Evolutionary conservation across 2,329 filamentous ascomycete genomes (phyloP).

Genomic region (Fusarium heterosporum): DNA sequence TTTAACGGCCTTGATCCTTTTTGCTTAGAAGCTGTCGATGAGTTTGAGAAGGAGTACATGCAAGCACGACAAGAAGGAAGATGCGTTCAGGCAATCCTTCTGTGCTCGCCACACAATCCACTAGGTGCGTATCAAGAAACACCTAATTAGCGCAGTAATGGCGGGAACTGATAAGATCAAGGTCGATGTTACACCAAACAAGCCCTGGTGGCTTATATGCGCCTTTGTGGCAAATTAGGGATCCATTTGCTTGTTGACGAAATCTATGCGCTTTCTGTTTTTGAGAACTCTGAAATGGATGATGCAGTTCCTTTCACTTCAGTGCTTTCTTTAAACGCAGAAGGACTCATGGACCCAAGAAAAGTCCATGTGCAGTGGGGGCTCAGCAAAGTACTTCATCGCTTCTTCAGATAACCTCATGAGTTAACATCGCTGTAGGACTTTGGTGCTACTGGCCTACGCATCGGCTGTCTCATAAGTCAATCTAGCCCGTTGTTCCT

Average conservation of each 20-base stretch:
- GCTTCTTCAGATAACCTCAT: accelerated
- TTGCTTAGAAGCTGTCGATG: too few species aligned
- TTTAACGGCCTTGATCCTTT: too few species aligned
- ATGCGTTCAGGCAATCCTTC: too few species aligned
- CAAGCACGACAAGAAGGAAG: too few species aligned
- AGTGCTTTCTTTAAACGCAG: accelerated
- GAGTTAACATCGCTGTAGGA: not conserved
- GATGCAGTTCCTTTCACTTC: not conserved
- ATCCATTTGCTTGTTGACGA: not conserved
- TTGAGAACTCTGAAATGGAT: not conserved
- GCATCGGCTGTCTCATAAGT: not conserved
- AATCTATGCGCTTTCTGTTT: conserved; percentile 3
- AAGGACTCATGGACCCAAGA: not conserved
- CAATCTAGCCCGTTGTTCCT: too few species aligned
- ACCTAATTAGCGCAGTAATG: too few species aligned
- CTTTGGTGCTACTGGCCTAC: not conserved
- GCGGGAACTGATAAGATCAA: too few species aligned
- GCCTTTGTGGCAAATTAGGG: not conserved
- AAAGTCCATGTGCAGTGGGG: not conserved
- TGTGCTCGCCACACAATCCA: too few species aligned
- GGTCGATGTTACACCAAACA: not conserved
- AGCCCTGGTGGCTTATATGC: not conserved
- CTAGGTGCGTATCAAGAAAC: too few species aligned
- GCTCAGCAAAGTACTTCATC: conserved; percentile 13
- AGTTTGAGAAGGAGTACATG: too few species aligned